phyloP scores from a whole-genome alignment of 2,329 filamentous ascomycete species.

The Aspergillus sclerotialis region DNA sequence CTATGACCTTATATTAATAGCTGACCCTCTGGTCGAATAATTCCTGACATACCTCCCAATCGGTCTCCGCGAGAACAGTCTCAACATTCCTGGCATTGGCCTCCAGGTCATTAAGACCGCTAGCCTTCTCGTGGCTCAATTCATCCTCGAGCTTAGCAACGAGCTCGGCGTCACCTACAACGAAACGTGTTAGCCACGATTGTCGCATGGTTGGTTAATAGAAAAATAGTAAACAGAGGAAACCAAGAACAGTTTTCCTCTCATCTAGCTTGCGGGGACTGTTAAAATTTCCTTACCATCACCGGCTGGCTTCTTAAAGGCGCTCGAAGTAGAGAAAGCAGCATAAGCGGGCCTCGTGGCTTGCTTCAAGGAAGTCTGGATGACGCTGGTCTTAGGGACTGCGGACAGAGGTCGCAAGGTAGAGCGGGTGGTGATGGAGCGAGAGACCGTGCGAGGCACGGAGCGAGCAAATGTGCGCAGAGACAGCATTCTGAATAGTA shows the following conservation, averaged over 20 bases:
- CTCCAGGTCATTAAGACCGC: conserved; percentile 66
- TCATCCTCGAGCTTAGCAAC: conserved; percentile 79
- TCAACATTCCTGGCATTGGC: conserved; percentile 81
- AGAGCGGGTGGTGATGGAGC: conserved; percentile 47
- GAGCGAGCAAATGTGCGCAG: conserved; percentile 60
- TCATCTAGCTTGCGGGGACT: too few relatives aligned
- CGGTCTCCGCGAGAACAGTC: conserved; percentile 79
- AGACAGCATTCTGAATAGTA: conserved; percentile 56
- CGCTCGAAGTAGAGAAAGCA: conserved; percentile 41
- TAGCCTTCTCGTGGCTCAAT: conserved; percentile 74
- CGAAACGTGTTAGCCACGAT: background rate
- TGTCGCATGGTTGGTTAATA: too few relatives aligned
- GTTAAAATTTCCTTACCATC: conserved; percentile 38
- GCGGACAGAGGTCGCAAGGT: conserved; percentile 43
- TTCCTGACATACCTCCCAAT: conserved; percentile 58
- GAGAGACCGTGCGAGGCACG: conserved; percentile 57
- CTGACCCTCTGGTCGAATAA: background rate
- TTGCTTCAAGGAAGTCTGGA: conserved; percentile 45
- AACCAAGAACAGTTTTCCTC: too few relatives aligned
- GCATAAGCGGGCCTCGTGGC: conserved; percentile 34
- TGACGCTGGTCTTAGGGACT: conserved; percentile 44
- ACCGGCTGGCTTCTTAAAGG: conserved; percentile 37
- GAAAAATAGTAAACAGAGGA: background rate
- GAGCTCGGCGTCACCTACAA: conserved; percentile 66
- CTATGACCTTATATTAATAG: conserved; percentile 19